Base-by-base conservation (phyloP, 2,329 filamentous ascomycete species). In the Cercospora sp. region DNA sequence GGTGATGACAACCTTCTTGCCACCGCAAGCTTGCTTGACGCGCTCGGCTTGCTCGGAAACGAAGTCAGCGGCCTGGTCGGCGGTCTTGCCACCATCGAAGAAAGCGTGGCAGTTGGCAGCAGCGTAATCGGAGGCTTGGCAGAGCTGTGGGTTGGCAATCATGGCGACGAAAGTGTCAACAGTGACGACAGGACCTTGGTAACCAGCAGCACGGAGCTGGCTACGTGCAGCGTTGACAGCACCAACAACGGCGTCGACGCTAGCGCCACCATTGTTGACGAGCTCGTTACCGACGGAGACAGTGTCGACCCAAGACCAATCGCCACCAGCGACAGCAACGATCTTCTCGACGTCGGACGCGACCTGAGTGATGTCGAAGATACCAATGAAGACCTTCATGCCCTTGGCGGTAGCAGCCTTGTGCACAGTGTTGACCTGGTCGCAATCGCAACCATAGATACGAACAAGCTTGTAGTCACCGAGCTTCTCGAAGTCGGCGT, bases 31-130 rank as follows among this genome's bases (percentile, higher is more conserved):
- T 3, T 78, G 72, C 18, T 81, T 81, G 67, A 89, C 81, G 6
- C 73, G 77, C 30, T 81, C 75, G 6, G 82, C 85, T 70, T 89
- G 87, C 28, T 83, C 81, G 45, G 83, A 78, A 45, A 93, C 86
- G 79, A 92, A 96, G 0, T 78, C 73, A 3, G 93, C 93, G 2
- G 92, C 88, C 33, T 87, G 79, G 0, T 81, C 79, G 0, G 92
- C 86, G 1, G 79, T 78, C 28, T 86, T 86, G 58, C 86, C 87
- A 3, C 83, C 79, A 73, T 96, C 91, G 79, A 95, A 96, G 85
- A 93, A 96, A 12, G 92, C 87, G 79, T 96, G 93, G 72, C 89
- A 87, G 80, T 97, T 96, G 77, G 90, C 87, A 16, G 92, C 91
- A 75, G 90, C 92, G 81, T 91, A 92, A 76, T 96, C 92, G 0